A percentile compares a stretch with the other conserved stretches of the same genome.
Conservation (phyloP, 805 yeast species). For the Zygosaccharomyces gambellarensis region DNA sequence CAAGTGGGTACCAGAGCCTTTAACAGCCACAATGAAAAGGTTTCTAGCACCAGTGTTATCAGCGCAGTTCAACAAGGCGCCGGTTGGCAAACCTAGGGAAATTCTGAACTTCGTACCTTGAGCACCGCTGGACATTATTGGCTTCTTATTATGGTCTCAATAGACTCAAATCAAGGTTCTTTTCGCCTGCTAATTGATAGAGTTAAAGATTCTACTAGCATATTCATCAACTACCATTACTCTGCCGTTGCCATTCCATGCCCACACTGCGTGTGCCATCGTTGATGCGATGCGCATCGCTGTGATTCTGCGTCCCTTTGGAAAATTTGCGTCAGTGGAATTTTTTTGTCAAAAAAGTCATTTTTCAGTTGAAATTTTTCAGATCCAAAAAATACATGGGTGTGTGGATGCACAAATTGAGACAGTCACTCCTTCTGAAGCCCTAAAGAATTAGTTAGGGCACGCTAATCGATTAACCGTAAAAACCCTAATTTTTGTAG, state of each 20-base stretch:
- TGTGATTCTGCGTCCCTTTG: background rate
- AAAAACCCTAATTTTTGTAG: too few species aligned
- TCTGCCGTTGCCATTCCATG: background rate
- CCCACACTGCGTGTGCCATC: background rate
- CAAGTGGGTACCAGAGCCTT: conserved; percentile 99
- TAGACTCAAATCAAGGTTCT: background rate
- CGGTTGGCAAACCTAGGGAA: conserved; percentile 99
- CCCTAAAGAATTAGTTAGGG: too few species aligned
- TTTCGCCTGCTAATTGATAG: background rate
- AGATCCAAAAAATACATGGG: background rate
- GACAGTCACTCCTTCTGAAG: background rate
- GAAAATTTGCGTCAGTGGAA: conserved; percentile 3
- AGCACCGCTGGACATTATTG: conserved; percentile 86
- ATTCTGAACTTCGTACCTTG: conserved; percentile 99
- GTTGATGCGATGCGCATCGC: conserved; percentile 1
- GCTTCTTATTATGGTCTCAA: conserved; percentile 21
- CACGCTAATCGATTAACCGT: too few species aligned
- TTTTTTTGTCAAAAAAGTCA: background rate
- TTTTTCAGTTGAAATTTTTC: background rate
- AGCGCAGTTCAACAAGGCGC: conserved; percentile 99
- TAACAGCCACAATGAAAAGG: conserved; percentile 97
- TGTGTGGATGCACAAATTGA: background rate
- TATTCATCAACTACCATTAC: background rate
- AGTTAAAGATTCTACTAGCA: background rate
- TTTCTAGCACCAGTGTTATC: conserved; percentile 99